Evolutionary conservation across 2,329 filamentous ascomycete species (phyloP), one percentile per base, ranked within the genome.

Genomic region (Davidsoniella eucalypti): DNA sequence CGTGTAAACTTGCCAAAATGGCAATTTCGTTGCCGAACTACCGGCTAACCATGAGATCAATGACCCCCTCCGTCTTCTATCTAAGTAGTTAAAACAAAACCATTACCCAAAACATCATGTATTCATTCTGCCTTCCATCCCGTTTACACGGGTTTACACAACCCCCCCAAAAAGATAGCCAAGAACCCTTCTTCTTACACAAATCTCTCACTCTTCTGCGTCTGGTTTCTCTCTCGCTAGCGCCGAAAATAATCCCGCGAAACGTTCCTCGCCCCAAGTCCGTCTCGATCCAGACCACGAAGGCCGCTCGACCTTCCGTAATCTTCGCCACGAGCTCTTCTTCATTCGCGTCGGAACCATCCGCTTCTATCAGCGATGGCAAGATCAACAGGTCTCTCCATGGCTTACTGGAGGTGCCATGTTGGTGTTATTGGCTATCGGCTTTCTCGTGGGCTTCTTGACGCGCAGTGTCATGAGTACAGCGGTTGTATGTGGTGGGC

Each of bases 291-390:
- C 47, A n/a, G 42, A 54, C 37, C 56, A 58, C 52, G 54, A 44
- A 12, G 47, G 51, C 10, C 25, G 37, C 7, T 47, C 52, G 18
- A 54, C 54, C 49, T 51, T 54, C 37, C 37, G 29, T 4, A 44
- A 53, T 43, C 23, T 50, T 8, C 26, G 40, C 10, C 42, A 45
- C 43, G 63, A 65, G 54, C 50, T 64, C 23, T 64, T 63, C 49
- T 58, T 60, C 56, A 60, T 64, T 59, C 59, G 61, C n/a, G 52
- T 64, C 33, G 60, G 62, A 26, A 56, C 51, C 25, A 52, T 65
- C 48, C 53, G 56, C 7, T 56, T 64, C 9, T 55, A 59, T 1
- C 58, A 61, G 54, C 51, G 55, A 14, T 64, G 63, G 63, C 51
- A 62, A 25, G 61, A 63, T 29, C 55, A 58, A 37, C 56, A 57